These are phyloP conservation scores for Penicillium expansum DNA, from an alignment of 2,329 filamentous ascomycete genomes.

Conservation along the genomic window DNA sequence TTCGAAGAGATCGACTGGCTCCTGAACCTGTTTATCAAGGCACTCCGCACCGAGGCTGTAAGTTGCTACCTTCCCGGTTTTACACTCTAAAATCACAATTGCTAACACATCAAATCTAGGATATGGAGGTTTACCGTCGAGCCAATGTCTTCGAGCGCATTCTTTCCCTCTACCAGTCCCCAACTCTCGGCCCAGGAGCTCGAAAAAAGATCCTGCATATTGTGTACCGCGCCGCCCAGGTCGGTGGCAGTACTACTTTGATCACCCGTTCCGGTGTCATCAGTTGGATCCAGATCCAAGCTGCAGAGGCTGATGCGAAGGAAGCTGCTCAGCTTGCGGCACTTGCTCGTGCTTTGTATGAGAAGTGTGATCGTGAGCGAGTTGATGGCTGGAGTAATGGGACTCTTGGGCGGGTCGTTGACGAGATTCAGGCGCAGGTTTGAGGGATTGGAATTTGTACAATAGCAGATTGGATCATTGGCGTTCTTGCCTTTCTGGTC, in stretches of 20 bases:
- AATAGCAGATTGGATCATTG: background rate
- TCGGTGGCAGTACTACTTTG: constrained; percentile 75
- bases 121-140: constrained; percentile 52
- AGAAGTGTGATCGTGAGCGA: constrained; percentile 65
- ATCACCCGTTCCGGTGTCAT: constrained; percentile 72
- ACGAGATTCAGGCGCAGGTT: constrained; percentile 15
- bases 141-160: constrained; percentile 71
- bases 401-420: constrained; percentile 35
- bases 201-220: constrained; percentile 62
- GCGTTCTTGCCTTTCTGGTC: background rate
- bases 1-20: constrained; percentile 74
- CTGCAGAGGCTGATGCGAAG: constrained; percentile 50
- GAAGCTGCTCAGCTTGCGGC: constrained; percentile 46
- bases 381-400: constrained; percentile 65
- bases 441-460: constrained; percentile 1
- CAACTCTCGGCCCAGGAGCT: constrained; percentile 59
- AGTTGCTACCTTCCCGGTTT: constrained; percentile 13
- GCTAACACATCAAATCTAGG: constrained; percentile 30
- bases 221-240: constrained; percentile 63
- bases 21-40: constrained; percentile 66
- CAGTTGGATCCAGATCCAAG: constrained; percentile 68
- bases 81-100: background rate
- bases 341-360: constrained; percentile 60
- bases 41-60: constrained; percentile 57
- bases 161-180: constrained; percentile 65